phyloP scores from a whole-genome alignment of 169 alveolate species.

The Cyclospora cayetanensis region DNA sequence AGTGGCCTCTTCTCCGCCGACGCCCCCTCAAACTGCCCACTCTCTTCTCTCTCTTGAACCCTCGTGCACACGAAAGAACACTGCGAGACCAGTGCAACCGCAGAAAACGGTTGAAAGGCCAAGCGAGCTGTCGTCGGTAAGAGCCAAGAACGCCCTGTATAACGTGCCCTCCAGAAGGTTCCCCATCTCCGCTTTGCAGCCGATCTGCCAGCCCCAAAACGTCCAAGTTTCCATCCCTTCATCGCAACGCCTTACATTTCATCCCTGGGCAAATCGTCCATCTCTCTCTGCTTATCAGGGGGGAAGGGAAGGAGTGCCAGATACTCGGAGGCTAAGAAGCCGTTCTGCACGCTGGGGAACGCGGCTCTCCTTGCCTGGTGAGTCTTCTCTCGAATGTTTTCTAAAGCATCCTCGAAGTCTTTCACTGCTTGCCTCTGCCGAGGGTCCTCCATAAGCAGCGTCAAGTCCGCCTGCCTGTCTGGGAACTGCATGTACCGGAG shows the following conservation, averaged over 20 bases:
- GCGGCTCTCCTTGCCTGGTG: not conserved
- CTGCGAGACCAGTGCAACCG: too few relatives aligned
- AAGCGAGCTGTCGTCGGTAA: too few relatives aligned
- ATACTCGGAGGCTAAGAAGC: not conserved
- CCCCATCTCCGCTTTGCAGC: too few relatives aligned
- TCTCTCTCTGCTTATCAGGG: slow-evolving; percentile 7
- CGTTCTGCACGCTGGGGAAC: not conserved
- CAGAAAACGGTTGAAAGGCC: too few relatives aligned
- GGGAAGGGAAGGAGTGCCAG: not conserved
- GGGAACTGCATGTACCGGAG: not conserved
- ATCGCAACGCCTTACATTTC: too few relatives aligned
- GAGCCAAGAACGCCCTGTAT: too few relatives aligned
- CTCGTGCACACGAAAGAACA: too few relatives aligned
- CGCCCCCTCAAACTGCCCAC: too few relatives aligned
- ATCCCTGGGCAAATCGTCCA: not conserved
- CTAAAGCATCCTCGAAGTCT: not conserved
- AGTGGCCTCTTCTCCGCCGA: too few relatives aligned
- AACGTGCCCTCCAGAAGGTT: too few relatives aligned
- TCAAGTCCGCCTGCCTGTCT: not conserved
- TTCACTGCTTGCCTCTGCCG: not conserved
- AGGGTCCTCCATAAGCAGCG: not conserved
- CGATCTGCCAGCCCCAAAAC: too few relatives aligned
- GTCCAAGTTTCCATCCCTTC: not conserved
- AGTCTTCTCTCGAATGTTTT: not conserved
- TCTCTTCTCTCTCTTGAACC: too few relatives aligned